A percentile compares a stretch with the other conserved stretches of the same genome.
Conservation (phyloP, 768 basidiomycete species). For the Glaciozyma antarctica region DNA sequence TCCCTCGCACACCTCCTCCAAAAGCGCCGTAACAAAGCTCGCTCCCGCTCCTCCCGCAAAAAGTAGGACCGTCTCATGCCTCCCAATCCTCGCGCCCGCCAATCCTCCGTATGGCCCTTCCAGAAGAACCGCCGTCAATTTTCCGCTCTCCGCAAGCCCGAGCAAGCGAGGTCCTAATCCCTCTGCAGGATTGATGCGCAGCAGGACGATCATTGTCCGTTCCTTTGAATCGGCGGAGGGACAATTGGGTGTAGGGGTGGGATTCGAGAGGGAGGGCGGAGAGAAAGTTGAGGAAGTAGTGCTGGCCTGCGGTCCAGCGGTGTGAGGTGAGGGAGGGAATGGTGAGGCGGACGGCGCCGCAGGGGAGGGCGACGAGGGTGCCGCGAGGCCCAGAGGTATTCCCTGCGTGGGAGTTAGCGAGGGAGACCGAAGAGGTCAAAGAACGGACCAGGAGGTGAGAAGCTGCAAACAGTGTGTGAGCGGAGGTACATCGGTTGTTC, state of each 20-base stretch:
- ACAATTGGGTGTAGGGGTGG: slow-evolving; percentile 34
- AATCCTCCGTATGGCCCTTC: slow-evolving; percentile 35
- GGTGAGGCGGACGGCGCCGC: slow-evolving; percentile 29
- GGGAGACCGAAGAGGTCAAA: slow-evolving; percentile 33
- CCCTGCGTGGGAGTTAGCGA: slow-evolving; percentile 23
- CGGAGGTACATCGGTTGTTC: too few species aligned
- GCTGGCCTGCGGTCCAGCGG: slow-evolving; percentile 34
- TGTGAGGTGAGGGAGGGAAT: slow-evolving; percentile 11
- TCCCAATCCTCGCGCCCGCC: slow-evolving; percentile 15
- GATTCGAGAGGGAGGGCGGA: slow-evolving; percentile 30
- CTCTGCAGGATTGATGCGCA: slow-evolving; percentile 9
- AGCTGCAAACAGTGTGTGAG: too few species aligned
- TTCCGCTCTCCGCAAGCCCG: slow-evolving; percentile 6
- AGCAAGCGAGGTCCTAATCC: slow-evolving; percentile 26
- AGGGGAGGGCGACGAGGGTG: slow-evolving; percentile 31
- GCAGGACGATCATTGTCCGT: slow-evolving; percentile 9
- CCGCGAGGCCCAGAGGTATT: slow-evolving; percentile 29
- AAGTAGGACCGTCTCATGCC: slow-evolving; percentile 24
- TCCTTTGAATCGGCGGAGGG: slow-evolving; percentile 19
- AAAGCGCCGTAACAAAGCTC: slow-evolving; percentile 14
- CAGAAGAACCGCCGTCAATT: slow-evolving; percentile 30
- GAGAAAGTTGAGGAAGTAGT: slow-evolving; percentile 36
- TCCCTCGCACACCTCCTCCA: slow-evolving; percentile 10
- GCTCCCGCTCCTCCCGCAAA: slow-evolving; percentile 33
- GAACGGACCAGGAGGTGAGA: slow-evolving; percentile 17